Percentiles rank a stretch among this genome's conserved stretches.
phyloP scores from a whole-genome alignment of 192 early-diverging fungal genomes.

The Coemansia sp. region DNA sequence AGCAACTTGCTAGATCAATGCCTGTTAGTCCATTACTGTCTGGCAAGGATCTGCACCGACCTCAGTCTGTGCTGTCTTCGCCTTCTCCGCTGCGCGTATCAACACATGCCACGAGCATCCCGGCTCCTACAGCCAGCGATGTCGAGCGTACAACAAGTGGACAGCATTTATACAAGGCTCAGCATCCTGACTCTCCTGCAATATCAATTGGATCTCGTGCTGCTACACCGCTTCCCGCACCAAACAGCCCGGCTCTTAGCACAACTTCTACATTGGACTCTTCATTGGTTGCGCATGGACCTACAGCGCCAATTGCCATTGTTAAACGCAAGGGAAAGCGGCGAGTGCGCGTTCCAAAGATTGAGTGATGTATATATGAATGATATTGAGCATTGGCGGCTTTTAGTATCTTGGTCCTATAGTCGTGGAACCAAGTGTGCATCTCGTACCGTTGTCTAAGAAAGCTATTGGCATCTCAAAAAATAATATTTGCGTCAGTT shows the following conservation, averaged over 20 bases:
- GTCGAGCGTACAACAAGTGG: background rate
- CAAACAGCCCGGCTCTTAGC: slow-evolving; percentile 13
- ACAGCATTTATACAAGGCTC: too few relatives aligned
- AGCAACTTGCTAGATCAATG: slow-evolving; percentile 6
- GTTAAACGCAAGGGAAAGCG: slow-evolving; percentile 54
- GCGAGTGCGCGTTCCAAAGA: slow-evolving; percentile 46
- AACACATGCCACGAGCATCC: background rate
- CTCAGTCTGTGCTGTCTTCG: slow-evolving; percentile 1
- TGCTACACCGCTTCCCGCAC: slow-evolving; percentile 8
- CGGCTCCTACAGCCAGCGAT: background rate
- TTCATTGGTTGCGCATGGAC: background rate
- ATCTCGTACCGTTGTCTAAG: too few relatives aligned
- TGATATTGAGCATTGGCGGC: too few relatives aligned
- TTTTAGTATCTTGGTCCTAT: too few relatives aligned
- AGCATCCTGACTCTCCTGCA: too few relatives aligned
- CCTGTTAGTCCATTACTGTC: background rate
- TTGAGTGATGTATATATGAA: slow-evolving; percentile 17
- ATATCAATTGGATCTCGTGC: background rate
- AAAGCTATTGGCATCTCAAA: too few relatives aligned
- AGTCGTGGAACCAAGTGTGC: too few relatives aligned
- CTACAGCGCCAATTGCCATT: slow-evolving; percentile 10
- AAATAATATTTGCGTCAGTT: too few relatives aligned
- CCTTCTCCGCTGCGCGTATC: slow-evolving; percentile 11
- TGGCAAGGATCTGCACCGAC: too few relatives aligned
- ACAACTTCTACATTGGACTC: slow-evolving; percentile 12